phyloP scores from a whole-genome alignment of 1,284 basidiomycete genomes.

The Rhodotorula sp. region DNA sequence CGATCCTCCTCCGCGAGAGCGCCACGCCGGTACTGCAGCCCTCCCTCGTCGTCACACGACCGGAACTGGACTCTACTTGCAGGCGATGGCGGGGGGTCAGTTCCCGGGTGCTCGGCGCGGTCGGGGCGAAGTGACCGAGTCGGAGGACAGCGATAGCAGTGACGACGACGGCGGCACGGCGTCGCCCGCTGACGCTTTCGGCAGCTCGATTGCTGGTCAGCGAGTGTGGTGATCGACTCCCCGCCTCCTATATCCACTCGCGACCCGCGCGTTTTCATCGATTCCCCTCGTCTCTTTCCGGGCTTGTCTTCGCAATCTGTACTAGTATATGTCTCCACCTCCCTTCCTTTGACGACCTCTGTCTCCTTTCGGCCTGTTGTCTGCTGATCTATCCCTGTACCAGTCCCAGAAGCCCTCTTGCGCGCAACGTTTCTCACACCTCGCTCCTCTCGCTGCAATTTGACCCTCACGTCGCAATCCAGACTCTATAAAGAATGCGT shows the following conservation, averaged over 20 bases:
- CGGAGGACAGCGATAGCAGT: conserved; percentile 15
- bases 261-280: background rate
- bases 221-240: conserved; percentile 8
- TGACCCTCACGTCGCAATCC: too few relatives aligned
- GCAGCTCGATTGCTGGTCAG: conserved; percentile 3
- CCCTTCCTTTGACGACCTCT: too few relatives aligned
- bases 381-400: too few relatives aligned
- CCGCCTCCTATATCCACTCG: background rate
- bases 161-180: conserved; percentile 14
- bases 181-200: background rate
- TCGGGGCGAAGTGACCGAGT: background rate
- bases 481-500: too few relatives aligned
- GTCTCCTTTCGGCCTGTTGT: too few relatives aligned
- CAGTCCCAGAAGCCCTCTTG: too few relatives aligned
- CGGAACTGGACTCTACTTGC: conserved; percentile 34
- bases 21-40: background rate
- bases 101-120: background rate
- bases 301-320: background rate
- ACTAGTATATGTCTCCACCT: background rate
- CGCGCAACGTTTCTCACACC: too few relatives aligned
- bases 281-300: background rate
- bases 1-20: background rate
- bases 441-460: too few relatives aligned
- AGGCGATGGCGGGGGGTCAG: background rate
- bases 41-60: conserved; percentile 30